phyloP scores from a whole-genome alignment of 495 filamentous ascomycete genomes.

The Chaetomium fimeti region DNA sequence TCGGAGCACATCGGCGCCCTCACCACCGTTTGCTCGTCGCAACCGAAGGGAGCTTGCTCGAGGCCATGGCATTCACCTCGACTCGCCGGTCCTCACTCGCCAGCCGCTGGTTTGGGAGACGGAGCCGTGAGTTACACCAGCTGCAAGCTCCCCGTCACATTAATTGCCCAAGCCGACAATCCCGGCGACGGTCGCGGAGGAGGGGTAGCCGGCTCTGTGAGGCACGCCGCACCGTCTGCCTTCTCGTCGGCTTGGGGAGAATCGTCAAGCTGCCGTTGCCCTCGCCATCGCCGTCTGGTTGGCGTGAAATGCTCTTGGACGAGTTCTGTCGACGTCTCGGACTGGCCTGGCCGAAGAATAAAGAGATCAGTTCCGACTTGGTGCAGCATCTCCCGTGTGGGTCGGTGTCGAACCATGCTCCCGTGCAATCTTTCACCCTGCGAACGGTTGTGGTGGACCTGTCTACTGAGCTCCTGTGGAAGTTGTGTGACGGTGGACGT shows the following conservation, averaged over 20 bases:
- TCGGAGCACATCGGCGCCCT: conserved; percentile 15
- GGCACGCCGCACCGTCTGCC: neutral
- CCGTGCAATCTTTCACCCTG: neutral
- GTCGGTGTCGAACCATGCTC: neutral
- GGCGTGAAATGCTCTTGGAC: neutral
- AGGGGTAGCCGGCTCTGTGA: conserved; percentile 8
- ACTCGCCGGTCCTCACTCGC: conserved; percentile 8
- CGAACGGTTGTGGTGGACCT: neutral
- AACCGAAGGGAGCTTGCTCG: conserved; percentile 2
- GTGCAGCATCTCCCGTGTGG: neutral
- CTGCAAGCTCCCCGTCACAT: conserved; percentile 25
- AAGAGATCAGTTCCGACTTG: too few species aligned
- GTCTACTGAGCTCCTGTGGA: neutral
- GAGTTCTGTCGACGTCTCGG: neutral
- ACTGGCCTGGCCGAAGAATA: neutral
- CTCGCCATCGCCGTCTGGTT: neutral
- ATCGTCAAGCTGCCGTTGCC: neutral
- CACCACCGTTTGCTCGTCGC: conserved; percentile 10
- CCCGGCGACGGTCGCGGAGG: conserved; percentile 2
- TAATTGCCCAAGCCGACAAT: conserved; percentile 15
- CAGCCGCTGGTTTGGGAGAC: conserved; percentile 14
- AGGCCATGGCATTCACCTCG: neutral
- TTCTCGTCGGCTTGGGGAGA: neutral
- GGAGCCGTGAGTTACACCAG: conserved; percentile 19
- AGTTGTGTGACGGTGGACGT: too few species aligned